Conservation (phyloP, 108 stramenopile genomes). For the Cyclotella atomus region DNA sequence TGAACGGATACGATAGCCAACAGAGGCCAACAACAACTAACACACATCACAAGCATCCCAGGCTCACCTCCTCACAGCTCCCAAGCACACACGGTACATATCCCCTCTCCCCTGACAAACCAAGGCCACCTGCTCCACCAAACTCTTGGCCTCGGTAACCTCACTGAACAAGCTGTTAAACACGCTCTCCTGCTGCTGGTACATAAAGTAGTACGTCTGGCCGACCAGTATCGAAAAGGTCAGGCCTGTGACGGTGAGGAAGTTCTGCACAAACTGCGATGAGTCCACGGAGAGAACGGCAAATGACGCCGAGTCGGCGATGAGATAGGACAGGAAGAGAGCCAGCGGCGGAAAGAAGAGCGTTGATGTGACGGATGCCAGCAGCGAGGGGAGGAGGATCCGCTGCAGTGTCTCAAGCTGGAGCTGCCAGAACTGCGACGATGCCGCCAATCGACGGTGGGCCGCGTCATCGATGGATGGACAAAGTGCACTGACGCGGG, state of each 20-base stretch:
- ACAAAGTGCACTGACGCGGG: background rate
- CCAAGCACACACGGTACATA: constrained; percentile 70
- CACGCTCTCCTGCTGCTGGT: constrained; percentile 85
- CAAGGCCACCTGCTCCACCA: constrained; percentile 88
- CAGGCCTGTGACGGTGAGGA: constrained; percentile 74
- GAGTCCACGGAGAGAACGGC: constrained; percentile 80
- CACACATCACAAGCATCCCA: background rate
- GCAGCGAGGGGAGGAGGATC: constrained; percentile 70
- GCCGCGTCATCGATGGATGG: background rate
- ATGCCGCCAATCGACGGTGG: no score
- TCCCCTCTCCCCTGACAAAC: constrained; percentile 77
- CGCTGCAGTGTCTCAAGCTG: constrained; percentile 55
- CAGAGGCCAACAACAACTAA: no score
- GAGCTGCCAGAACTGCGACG: background rate
- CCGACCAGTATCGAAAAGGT: constrained; percentile 84
- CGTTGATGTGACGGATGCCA: constrained; percentile 54
- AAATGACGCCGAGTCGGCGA: constrained; percentile 81
- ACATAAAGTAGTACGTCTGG: constrained; percentile 90
- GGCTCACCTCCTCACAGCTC: constrained; percentile 55
- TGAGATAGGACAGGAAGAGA: constrained; percentile 57
- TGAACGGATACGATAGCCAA: no score
- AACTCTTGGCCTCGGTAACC: constrained; percentile 89
- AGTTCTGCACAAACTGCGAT: constrained; percentile 90
- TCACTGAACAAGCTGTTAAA: constrained; percentile 85
- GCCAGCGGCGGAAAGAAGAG: constrained; percentile 62